Conservation (phyloP, 345 rosid genomes). For the Hibiscus tridactylites region DNA sequence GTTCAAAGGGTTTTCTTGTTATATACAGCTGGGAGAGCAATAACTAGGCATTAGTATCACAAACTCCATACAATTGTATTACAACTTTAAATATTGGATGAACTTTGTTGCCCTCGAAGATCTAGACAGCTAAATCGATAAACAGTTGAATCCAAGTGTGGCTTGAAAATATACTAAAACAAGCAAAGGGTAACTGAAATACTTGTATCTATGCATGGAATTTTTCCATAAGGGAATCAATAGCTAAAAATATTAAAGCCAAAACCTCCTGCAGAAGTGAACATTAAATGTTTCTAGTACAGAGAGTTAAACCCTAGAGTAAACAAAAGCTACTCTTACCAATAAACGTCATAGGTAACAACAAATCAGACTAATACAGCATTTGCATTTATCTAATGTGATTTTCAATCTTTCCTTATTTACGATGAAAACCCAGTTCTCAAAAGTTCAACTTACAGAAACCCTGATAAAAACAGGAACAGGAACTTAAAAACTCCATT, state of each 20-base stretch:
- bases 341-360: neutral
- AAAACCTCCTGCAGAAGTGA: neutral
- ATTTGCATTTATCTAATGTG: neutral
- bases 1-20: constrained; percentile 7
- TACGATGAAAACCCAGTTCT: neutral
- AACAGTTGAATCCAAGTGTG: neutral
- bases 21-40: constrained; percentile 19
- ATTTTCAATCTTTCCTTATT: neutral
- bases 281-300: neutral
- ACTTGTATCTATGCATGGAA: neutral
- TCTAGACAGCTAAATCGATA: neutral
- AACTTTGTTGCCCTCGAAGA: neutral
- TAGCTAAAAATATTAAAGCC: neutral
- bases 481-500: neutral
- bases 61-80: constrained; percentile 1
- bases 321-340: neutral
- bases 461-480: neutral
- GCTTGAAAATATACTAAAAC: neutral
- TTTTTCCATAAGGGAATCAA: neutral
- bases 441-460: neutral
- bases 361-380: neutral
- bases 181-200: neutral
- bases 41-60: neutral
- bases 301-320: neutral
- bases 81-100: neutral